phyloP scores from a whole-genome alignment of 2,329 filamentous ascomycete species.

The Lasiodiplodia gonubiensis region DNA sequence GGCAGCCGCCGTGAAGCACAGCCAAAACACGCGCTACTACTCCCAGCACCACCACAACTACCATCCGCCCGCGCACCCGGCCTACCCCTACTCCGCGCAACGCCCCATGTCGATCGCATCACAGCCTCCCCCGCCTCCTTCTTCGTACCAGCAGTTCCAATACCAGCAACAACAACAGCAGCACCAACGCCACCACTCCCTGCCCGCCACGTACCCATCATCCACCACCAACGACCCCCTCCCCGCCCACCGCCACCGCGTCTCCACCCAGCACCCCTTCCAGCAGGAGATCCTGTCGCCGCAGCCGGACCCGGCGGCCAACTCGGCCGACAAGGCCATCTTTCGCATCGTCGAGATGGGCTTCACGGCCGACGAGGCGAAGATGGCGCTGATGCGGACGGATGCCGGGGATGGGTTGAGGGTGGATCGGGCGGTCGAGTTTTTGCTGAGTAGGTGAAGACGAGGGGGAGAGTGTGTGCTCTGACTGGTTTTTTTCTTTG shows the following conservation, averaged over 20 bases:
- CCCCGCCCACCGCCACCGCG: constrained; percentile 10
- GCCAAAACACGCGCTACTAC: constrained; percentile 2
- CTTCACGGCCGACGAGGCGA: constrained; percentile 61
- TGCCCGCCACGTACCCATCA: background rate
- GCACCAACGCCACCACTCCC: background rate
- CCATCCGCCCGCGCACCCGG: constrained; percentile 8
- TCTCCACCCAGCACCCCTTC: constrained; percentile 39
- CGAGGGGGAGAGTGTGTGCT: too few relatives aligned
- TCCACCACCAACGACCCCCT: background rate
- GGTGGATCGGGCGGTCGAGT: constrained; percentile 62
- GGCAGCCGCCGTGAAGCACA: background rate
- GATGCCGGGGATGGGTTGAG: constrained; percentile 65
- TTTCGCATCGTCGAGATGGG: constrained; percentile 65
- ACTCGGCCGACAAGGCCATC: constrained; percentile 64
- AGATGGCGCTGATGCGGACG: constrained; percentile 63
- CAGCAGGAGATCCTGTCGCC: constrained; percentile 37
- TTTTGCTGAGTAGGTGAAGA: constrained; percentile 48
- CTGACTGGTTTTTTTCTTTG: too few relatives aligned
- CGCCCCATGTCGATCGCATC: background rate
- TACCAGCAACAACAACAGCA: constrained; percentile 1
- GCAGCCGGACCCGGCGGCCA: constrained; percentile 47
- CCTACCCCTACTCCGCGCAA: background rate
- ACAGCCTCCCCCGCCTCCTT: background rate
- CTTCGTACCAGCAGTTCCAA: background rate
- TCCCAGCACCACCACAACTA: constrained; percentile 17